Evolutionary conservation across 2,329 filamentous ascomycete species (phyloP), one percentile per base, ranked within the genome.

Genomic region (Leptographium wingfieldii): DNA sequence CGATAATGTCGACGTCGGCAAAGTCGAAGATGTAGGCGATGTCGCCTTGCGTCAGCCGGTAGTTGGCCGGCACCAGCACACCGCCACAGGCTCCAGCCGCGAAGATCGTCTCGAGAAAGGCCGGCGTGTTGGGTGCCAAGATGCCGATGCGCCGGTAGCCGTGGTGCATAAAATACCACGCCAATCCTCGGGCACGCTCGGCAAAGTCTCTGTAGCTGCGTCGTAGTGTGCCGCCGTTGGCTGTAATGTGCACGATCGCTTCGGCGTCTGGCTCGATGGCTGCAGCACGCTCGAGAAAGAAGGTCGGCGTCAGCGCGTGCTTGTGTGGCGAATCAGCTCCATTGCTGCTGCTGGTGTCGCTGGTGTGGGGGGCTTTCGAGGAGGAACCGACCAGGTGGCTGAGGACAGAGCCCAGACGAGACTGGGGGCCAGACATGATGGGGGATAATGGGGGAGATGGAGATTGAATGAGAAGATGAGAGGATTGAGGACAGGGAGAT

Each of bases 1-100:
- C 85, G 64, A 99, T 90, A 58, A 82, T 77, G 68, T 99, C 92
- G 0, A 89, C 92, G 60, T 95, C 89, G 7, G 87, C 84, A 73
- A 92, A 92, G 49, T 86, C 82, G 68, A 99, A 90, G 62, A 97
- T 95, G 72, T 97, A 99, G 25, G 81, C 77, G 61, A 99, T 86
- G 68, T 99, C 94, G 63, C 92, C 89, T 43, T 81, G 77, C 70
- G 94, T 94, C 54, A 96, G 75, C 63, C 78, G 70, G 67, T 81
- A 81, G 67, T 84, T 84, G 33, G 72, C 80, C 1, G 80, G 80
- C 58, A 96, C 87, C 63, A 91, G 84, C 29, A 95, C 82, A 9
- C 80, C 88, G 1, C 90, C 90, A 0, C 88, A 88, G 1, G 88
- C 92, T 0, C 85, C 86, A 66, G 96, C 87, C 1, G 88, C 94